A percentile compares a stretch with the other conserved stretches of the same genome.
These are phyloP conservation scores for Luffa aegyptiaca DNA, from an alignment of 306 rosid species.

Conservation along the genomic window DNA sequence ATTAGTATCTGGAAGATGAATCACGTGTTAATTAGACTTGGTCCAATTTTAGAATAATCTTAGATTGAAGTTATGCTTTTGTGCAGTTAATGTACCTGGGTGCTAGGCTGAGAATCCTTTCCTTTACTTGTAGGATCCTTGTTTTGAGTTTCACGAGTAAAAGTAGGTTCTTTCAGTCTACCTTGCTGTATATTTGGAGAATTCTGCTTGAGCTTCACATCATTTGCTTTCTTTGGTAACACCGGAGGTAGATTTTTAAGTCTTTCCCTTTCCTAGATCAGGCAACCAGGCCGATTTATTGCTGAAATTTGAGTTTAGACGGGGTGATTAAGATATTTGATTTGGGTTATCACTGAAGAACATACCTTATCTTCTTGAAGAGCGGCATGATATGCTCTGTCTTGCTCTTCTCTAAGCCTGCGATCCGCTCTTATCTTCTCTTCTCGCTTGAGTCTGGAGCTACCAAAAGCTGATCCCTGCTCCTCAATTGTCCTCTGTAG, in stretches of 20 bases:
- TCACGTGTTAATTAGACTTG: neutral
- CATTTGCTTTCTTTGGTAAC: constrained; percentile 19
- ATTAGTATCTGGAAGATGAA: constrained; percentile 35
- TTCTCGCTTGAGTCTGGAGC: constrained; percentile 35
- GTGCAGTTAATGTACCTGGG: constrained; percentile 30
- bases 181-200: constrained; percentile 9
- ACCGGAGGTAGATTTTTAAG: constrained; percentile 21
- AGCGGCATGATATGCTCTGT: constrained; percentile 64
- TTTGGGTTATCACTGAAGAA: neutral
- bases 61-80: neutral
- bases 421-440: constrained; percentile 55
- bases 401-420: constrained; percentile 69
- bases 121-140: constrained; percentile 27
- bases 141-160: constrained; percentile 17
- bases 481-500: constrained; percentile 81
- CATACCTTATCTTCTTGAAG: constrained; percentile 52
- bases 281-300: constrained; percentile 13
- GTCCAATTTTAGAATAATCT: neutral
- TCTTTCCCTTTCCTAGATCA: constrained; percentile 39
- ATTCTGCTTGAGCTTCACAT: constrained; percentile 32
- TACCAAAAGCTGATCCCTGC: constrained; percentile 61
- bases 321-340: neutral
- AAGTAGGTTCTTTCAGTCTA: constrained; percentile 24
- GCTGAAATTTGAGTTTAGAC: neutral
- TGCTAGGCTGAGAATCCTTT: constrained; percentile 28